Evolutionary conservation across 495 filamentous ascomycete species (phyloP), one percentile per base, ranked within the genome.

Genomic region (Penicillium daleae): DNA sequence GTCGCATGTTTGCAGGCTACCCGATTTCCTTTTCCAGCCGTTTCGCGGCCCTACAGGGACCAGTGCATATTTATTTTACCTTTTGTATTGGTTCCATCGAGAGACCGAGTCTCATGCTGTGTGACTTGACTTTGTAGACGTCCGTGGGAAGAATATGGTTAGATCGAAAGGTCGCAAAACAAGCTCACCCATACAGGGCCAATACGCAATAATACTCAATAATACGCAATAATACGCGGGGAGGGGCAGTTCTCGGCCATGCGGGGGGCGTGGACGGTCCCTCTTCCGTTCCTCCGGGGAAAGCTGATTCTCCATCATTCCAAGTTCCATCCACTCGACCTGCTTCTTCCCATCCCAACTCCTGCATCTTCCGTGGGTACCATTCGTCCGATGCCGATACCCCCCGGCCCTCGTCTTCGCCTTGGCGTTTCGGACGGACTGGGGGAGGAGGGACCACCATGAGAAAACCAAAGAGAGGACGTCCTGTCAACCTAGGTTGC

Each of bases 201-300:
- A n/a, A n/a, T n/a, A n/a, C 37, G 15, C 5, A 4, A 35, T 27
- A 56, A 24, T 56, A 42, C 35, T 9, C 53, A 39, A 15, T 27
- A 32, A 37, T 13, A 27, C 21, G 19, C 5, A 17, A 4, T n/a
- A 24, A 22, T 39, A 37, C 22, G 32, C 22, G 27, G 31, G 27
- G 39, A 33, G 22, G 19, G 56, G 32, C 17, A 5, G 27, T 12
- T 35, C 15, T 75, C 71, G 74, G 75, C 68, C 69, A 75, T 79
- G 74, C 73, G 75, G 75, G 78, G 74, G 63, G n/a, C n/a, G 19
- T 55, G 66, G 67, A 62, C 67, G 61, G 60, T 60, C 66, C 51
- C 62, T 56, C 71, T 77, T 80, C 78, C 78, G 76, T 80, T 80
- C 69, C 74, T 72, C 78, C 78, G 78, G 77, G 68, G 67, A 74